Evolutionary conservation across 129 eudicot genomes (phyloP).

Genomic region (Kitagawia praeruptora): DNA sequence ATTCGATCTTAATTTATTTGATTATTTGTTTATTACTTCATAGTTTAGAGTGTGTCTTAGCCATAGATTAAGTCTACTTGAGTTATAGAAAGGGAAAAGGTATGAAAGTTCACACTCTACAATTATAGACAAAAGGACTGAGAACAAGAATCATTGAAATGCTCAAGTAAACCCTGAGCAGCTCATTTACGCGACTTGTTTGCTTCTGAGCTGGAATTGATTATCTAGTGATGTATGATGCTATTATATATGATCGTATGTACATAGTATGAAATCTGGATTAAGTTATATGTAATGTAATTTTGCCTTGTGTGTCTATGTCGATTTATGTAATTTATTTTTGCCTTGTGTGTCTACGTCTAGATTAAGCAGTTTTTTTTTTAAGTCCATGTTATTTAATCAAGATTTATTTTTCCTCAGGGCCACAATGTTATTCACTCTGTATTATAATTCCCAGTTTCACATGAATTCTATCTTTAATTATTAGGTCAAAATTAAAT

Average conservation of each 20-base stretch:
- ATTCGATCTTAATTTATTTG: neutral
- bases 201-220: neutral
- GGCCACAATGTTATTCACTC: slow-evolving; percentile 1
- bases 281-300: neutral
- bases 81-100: neutral
- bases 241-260: neutral
- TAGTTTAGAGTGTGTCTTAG: neutral
- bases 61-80: neutral
- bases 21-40: neutral
- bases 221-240: neutral
- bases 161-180: neutral
- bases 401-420: neutral
- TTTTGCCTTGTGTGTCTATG: neutral
- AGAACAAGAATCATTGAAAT: neutral
- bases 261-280: neutral
- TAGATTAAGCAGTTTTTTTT: too few relatives aligned
- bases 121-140: neutral
- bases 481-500: neutral
- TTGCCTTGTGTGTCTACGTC: too few relatives aligned
- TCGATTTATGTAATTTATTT: neutral
- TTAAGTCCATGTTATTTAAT: neutral
- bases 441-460: neutral
- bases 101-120: neutral
- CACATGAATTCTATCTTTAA: neutral
- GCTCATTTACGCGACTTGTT: neutral